phyloP scores from a whole-genome alignment of 2,329 filamentous ascomycete genomes.

The Davidsoniella eucalypti region DNA sequence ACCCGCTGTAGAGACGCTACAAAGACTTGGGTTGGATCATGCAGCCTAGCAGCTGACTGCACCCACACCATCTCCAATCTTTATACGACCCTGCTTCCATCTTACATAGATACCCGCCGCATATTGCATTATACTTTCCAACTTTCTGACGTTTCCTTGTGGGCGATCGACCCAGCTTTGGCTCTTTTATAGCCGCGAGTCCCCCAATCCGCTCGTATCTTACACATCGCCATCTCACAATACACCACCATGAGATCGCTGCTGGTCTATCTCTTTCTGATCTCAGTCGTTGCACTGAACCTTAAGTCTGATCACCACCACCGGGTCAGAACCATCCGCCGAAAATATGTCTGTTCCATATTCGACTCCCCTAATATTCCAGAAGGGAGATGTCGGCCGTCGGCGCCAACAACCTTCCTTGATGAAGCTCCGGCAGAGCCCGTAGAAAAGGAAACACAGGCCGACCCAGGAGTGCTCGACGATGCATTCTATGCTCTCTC shows the following conservation, averaged over 20 bases:
- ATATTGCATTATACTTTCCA: too few relatives aligned
- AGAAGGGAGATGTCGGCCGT: conserved; percentile 8
- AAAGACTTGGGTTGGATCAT: too few relatives aligned
- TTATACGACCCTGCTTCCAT: too few relatives aligned
- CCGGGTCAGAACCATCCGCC: conserved; percentile 5
- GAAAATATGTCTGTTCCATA: conserved; percentile 13
- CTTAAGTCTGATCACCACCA: conserved; percentile 1
- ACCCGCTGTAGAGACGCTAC: too few relatives aligned
- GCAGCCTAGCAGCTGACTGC: too few relatives aligned
- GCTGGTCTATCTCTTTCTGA: conserved; percentile 7
- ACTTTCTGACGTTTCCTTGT: too few relatives aligned
- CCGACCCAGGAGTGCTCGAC: conserved; percentile 22
- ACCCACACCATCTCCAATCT: too few relatives aligned
- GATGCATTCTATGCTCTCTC: conserved; percentile 48
- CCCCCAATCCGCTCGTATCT: too few relatives aligned
- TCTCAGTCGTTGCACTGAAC: conserved; percentile 9
- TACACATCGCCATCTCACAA: too few relatives aligned
- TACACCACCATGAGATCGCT: conserved; percentile 5
- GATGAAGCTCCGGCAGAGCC: conserved; percentile 2
- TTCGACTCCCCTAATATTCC: conserved; percentile 10
- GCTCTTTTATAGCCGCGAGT: too few relatives aligned
- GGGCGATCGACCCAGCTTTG: too few relatives aligned
- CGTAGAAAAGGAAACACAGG: not conserved
- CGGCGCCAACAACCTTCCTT: conserved; percentile 11
- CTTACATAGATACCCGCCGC: too few relatives aligned